Conservation (phyloP, 2,329 filamentous ascomycete genomes). For the Myriosclerotinia scirpicola region DNA sequence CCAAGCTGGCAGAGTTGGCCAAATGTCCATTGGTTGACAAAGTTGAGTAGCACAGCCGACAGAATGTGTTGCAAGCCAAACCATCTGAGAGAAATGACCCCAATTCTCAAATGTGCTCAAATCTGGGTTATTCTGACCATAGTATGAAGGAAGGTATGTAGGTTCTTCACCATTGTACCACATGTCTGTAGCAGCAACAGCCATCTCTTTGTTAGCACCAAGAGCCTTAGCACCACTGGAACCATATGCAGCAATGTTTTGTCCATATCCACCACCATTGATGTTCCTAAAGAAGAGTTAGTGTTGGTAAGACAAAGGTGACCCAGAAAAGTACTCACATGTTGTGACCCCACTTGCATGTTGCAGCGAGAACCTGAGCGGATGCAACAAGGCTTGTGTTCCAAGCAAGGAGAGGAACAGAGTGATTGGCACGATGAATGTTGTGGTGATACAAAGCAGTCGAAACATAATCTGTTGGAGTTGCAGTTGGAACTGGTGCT, state of each 20-base stretch:
- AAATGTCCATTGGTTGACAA: constrained; percentile 52
- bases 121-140: constrained; percentile 58
- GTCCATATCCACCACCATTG: constrained; percentile 69
- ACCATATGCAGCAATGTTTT: constrained; percentile 78
- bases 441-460: constrained; percentile 24
- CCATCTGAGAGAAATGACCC: constrained; percentile 74
- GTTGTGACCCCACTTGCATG: constrained; percentile 44
- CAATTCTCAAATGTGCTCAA: constrained; percentile 62
- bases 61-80: constrained; percentile 62
- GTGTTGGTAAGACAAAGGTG: not conserved
- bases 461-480: constrained; percentile 23
- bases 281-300: constrained; percentile 44
- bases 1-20: constrained; percentile 47
- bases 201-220: constrained; percentile 52
- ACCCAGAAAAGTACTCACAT: constrained; percentile 53
- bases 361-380: constrained; percentile 24
- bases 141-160: constrained; percentile 54
- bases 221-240: constrained; percentile 48
- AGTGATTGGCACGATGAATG: constrained; percentile 24
- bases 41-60: constrained; percentile 61
- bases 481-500: constrained; percentile 22
- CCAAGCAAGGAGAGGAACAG: constrained; percentile 21
- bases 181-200: constrained; percentile 68
- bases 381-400: constrained; percentile 22
- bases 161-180: constrained; percentile 86